Percentiles rank a stretch among this genome's conserved stretches.
phyloP scores from a whole-genome alignment of 768 basidiomycete genomes.

The Omphalotus guepiniiformis region DNA sequence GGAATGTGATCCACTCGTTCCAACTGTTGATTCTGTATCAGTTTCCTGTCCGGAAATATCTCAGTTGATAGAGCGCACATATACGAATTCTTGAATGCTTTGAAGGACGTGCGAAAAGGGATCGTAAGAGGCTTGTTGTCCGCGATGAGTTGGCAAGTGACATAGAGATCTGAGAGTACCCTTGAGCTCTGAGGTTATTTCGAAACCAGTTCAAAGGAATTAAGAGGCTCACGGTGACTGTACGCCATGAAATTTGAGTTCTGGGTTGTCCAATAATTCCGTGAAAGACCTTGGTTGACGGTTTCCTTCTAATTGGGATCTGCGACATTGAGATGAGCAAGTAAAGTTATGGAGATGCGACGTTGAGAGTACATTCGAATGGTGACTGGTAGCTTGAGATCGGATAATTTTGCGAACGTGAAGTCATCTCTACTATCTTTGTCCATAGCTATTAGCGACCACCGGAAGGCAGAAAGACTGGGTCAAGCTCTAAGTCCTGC shows the following conservation, averaged over 20 bases:
- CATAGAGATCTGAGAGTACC: constrained; percentile 87
- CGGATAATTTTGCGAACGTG: constrained; percentile 87
- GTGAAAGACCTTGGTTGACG: constrained; percentile 69
- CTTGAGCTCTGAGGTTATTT: constrained; percentile 43
- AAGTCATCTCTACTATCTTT: constrained; percentile 80
- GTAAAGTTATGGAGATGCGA: not conserved
- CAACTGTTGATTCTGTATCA: constrained; percentile 38
- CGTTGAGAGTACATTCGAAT: constrained; percentile 64
- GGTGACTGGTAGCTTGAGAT: constrained; percentile 84
- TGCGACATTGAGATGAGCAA: constrained; percentile 21
- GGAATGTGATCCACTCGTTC: constrained; percentile 94
- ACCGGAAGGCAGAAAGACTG: too few species aligned
- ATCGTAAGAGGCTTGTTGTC: constrained; percentile 93
- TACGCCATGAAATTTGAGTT: constrained; percentile 77
- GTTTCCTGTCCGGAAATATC: not conserved
- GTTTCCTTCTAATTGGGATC: constrained; percentile 83
- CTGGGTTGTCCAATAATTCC: constrained; percentile 79
- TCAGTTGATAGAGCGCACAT: constrained; percentile 42
- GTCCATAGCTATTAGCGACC: too few species aligned
- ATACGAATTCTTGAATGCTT: constrained; percentile 82
- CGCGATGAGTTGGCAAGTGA: constrained; percentile 87
- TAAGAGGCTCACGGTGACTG: constrained; percentile 61
- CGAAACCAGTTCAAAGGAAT: constrained; percentile 15
- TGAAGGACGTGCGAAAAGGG: constrained; percentile 88
- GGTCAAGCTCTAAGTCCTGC: too few species aligned